Conservation (phyloP, 140 eudicot genomes). For the Bidens hawaiensis region DNA sequence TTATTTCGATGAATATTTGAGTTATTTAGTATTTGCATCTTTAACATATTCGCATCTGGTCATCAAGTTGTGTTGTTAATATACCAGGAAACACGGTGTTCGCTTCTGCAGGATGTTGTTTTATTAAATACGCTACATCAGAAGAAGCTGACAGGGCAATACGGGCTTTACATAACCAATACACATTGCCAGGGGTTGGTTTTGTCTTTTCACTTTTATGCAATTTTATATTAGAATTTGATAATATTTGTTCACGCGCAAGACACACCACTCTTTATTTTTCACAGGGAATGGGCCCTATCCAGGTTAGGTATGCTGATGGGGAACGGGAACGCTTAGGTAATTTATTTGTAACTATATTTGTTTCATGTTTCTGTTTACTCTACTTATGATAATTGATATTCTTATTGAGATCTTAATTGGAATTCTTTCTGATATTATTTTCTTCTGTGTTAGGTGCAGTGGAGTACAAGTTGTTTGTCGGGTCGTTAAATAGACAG, state of each 20-base stretch:
- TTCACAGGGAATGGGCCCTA: constrained; percentile 83
- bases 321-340: constrained; percentile 99
- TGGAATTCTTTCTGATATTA: constrained; percentile 26
- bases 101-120: not conserved
- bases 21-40: not conserved
- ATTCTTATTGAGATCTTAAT: not conserved
- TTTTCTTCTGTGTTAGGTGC: constrained; percentile 61
- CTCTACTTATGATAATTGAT: not conserved
- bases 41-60: constrained; percentile 22
- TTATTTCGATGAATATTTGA: not conserved
- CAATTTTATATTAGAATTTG: not conserved
- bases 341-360: constrained; percentile 28
- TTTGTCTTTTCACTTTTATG: not conserved
- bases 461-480: constrained; percentile 91
- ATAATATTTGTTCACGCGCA: not conserved
- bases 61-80: constrained; percentile 32
- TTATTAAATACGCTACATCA: too few species aligned
- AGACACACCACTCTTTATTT: not conserved
- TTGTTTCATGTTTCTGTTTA: too few species aligned
- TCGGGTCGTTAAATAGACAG: constrained; percentile 86
- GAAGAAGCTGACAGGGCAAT: too few species aligned
- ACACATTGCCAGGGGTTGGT: too few species aligned
- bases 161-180: too few species aligned
- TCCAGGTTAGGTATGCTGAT: constrained; percentile 98
- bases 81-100: constrained; percentile 43